Evolutionary conservation across 108 stramenopile genomes (phyloP).

Genomic region (Cyclotella sp.): DNA sequence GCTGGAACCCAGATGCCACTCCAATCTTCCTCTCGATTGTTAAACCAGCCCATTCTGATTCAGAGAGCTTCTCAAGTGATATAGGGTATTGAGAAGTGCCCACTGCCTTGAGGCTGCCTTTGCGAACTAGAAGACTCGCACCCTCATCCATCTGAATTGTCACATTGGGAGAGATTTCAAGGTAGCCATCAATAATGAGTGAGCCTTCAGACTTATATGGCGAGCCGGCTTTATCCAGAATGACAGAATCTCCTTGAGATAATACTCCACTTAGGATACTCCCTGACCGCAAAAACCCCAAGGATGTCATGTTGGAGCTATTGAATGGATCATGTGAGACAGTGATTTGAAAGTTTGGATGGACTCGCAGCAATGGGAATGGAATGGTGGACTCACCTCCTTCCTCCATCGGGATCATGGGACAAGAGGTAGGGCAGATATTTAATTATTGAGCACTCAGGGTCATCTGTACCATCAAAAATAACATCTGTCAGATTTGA

Average conservation of each 20-base stretch:
- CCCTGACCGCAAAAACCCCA: slow-evolving; percentile 3
- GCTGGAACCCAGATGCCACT: slow-evolving; percentile 11
- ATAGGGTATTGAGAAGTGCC: slow-evolving; percentile 11
- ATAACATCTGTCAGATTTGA: not conserved
- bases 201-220: slow-evolving; percentile 28
- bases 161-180: slow-evolving; percentile 14
- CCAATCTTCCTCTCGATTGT: slow-evolving; percentile 11
- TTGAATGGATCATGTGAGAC: too few species aligned
- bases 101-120: slow-evolving; percentile 4
- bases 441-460: not conserved
- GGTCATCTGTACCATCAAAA: slow-evolving; percentile 1
- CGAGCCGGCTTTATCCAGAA: slow-evolving; percentile 15
- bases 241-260: slow-evolving; percentile 14
- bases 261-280: slow-evolving; percentile 17
- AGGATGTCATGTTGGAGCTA: slow-evolving; percentile 2
- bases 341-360: too few species aligned
- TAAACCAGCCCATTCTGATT: slow-evolving; percentile 9
- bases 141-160: slow-evolving; percentile 16
- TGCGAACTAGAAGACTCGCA: slow-evolving; percentile 8
- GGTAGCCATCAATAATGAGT: slow-evolving; percentile 23
- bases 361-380: too few species aligned
- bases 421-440: slow-evolving; percentile 9
- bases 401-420: slow-evolving; percentile 8
- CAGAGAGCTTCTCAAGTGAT: slow-evolving; percentile 1
- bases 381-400: too few species aligned